Base-by-base conservation (phyloP, 2,329 filamentous ascomycete species). In the Pestalotiopsis sp. region DNA sequence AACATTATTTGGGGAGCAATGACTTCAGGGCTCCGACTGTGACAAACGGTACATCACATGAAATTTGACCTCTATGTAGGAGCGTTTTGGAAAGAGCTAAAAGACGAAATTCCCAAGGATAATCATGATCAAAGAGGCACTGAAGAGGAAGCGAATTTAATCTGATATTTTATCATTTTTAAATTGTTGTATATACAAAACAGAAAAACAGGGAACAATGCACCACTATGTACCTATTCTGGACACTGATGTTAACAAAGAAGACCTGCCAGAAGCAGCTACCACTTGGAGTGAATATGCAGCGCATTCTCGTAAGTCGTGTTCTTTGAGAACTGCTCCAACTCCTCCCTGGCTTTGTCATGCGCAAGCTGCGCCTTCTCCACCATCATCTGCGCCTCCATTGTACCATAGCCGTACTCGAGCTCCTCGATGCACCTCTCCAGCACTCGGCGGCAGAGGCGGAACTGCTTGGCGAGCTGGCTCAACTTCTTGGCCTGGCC, bases 321-420 rank as follows among this genome's bases (percentile, higher is more conserved):
- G 20, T 64, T 64, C 61, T 62, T 62, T 20, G 61, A 64, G 25
- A 64, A 64, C 38, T 64, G 38, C 45, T 73, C 73, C 27, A 74
- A 74, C 1, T 66, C 70, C 25, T 70, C 67, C 31, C 70, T 69
- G 49, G 69, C 69, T 60, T 68, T 64, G 4, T 61, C 59, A 68
- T 72, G 59, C 0, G 55, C 62, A 25, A 67, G 67, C 14, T 68
- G 65, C 2, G 69, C 63, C 9, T 13, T 36, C 7, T 69, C 71
- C 5, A 67, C 69, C 38, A 71, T 36, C 25, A 59, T 36, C 13
- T 5, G 11, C 17, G 59, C 31, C 59, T 27, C 36, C 4, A 20
- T 39, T 36, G 12, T 36, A 9, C 31, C 31, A 2, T 36, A 36
- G 14, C 59, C 27, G 7, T 14, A 36, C 14, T 11, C 59, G 12